Conservation (phyloP, 306 rosid genomes). For the Alnus rubra region DNA sequence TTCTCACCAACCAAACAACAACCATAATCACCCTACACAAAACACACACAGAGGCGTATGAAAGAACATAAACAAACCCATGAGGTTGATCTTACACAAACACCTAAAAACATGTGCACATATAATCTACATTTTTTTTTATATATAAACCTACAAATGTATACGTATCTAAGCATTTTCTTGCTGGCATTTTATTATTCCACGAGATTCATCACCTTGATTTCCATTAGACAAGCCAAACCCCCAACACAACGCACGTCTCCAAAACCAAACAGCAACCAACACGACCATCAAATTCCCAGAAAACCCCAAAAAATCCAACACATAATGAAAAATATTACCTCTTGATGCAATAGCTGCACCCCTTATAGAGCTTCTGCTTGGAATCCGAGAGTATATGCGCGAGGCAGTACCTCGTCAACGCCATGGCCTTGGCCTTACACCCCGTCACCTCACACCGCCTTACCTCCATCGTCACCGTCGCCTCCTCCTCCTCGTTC, state of each 20-base stretch:
- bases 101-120: too few species aligned
- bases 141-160: too few species aligned
- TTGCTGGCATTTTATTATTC: neutral
- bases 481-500: slow-evolving; percentile 22
- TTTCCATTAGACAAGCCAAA: too few species aligned
- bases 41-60: too few species aligned
- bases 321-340: slow-evolving; percentile 18
- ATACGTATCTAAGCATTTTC: too few species aligned
- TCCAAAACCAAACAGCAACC: neutral
- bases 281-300: neutral
- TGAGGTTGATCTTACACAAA: too few species aligned
- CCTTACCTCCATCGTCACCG: slow-evolving; percentile 39
- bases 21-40: too few species aligned
- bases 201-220: neutral
- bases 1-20: too few species aligned
- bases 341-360: slow-evolving; percentile 38
- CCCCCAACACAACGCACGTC: neutral
- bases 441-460: slow-evolving; percentile 41
- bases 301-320: neutral
- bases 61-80: too few species aligned
- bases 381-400: slow-evolving; percentile 48
- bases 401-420: slow-evolving; percentile 37
- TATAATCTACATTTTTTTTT: too few species aligned
- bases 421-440: slow-evolving; percentile 49
- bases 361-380: slow-evolving; percentile 42